phyloP scores from a whole-genome alignment of 75 land plant genomes.

The Azolla pinnata region DNA sequence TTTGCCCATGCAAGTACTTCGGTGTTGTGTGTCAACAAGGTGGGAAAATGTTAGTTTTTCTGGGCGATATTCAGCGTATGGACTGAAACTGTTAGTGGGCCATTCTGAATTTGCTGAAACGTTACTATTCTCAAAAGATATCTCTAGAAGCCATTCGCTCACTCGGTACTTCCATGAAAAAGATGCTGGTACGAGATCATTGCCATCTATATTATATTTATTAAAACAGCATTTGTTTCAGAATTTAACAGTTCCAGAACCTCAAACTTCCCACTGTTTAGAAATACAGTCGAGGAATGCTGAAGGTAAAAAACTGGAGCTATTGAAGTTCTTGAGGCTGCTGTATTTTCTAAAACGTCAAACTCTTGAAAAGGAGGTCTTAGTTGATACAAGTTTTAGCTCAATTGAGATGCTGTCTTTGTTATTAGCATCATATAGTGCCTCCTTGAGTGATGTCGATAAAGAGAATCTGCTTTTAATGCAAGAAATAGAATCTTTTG shows the following conservation, averaged over 20 bases:
- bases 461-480: conserved; percentile 52
- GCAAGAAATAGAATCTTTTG: conserved; percentile 48
- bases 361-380: conserved; percentile 2
- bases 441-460: conserved; percentile 51
- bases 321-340: conserved; percentile 56
- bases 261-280: too few species aligned
- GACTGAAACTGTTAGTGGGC: conserved; percentile 39
- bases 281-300: not conserved
- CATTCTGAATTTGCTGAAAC: conserved; percentile 57
- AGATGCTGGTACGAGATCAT: conserved; percentile 38
- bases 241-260: not conserved
- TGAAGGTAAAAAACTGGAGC: conserved; percentile 30
- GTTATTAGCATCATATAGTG: conserved; percentile 77
- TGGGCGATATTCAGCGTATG: conserved; percentile 23
- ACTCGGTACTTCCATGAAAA: conserved; percentile 12
- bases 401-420: conserved; percentile 47
- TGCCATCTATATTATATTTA: conserved; percentile 47
- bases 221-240: conserved; percentile 15
- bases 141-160: conserved; percentile 2
- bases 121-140: conserved; percentile 23
- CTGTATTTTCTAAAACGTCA: conserved; percentile 24
- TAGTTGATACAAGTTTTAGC: conserved; percentile 19
- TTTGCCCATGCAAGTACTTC: conserved; percentile 38
- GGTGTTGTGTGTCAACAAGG: conserved; percentile 20
- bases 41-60: conserved; percentile 11